Evolutionary conservation across 2,329 filamentous ascomycete genomes (phyloP), one percentile per base, ranked within the genome.

Genomic region (Blumeriella jaapii): DNA sequence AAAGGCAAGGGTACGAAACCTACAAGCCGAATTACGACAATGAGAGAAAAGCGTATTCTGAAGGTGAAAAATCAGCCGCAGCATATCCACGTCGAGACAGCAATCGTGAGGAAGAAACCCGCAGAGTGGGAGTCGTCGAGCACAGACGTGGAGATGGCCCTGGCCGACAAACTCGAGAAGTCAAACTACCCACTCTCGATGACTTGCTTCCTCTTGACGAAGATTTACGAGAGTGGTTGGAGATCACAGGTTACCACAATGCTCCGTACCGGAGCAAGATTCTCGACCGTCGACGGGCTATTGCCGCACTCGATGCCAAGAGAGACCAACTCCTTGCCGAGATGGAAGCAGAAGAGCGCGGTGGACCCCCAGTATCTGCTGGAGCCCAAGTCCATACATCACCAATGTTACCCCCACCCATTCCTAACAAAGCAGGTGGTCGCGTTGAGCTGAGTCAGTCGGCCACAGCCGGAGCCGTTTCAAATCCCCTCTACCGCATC

Each of bases 221-320:
- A 22, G 53, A 59, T 34, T 37, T 60, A 19, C 51, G 47, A 44
- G 53, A 58, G 35, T 60, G 57, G 56, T 39, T 60, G 24, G 46
- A 54, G 9, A 46, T 56, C 14, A 59, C 57, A 16, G 50, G 52
- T 3, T 60, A 51, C 38, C 48, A 58, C 41, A 53, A 59, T 45
- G 36, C 35, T 24, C 37, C 38, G n/a, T 57, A 58, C 30, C 53
- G 57, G 42, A 44, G 42, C 25, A 55, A 53, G 39, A 51, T 50
- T 22, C 33, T 57, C 15, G 42, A 40, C 30, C 42, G 44, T 24
- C 47, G 48, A 27, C 46, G 53, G 28, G 38, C 43, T 20, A 45
- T 58, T 38, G 51, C 48, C 28, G 50, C 45, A 11, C 40, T 60
- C 17, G 54, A 60, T 38, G 49, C 47, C 18, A 46, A 59, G 34